Conservation (phyloP, 805 yeast genomes). For the Ogataea salicorniae region DNA sequence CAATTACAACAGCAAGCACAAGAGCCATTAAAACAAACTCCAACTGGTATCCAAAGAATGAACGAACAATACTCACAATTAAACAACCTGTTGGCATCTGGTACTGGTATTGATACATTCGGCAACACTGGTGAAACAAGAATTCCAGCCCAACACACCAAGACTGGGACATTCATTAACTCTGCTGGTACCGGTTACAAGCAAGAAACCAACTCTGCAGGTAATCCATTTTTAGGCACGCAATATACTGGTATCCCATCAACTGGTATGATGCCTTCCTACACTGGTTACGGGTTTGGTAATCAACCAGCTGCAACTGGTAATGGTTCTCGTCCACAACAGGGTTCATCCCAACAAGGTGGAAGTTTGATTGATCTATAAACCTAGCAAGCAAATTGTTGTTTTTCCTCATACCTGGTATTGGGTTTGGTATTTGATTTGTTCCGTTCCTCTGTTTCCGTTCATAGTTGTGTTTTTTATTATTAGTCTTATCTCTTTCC, state of each 20-base stretch:
- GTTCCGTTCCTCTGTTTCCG: not conserved
- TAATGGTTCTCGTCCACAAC: constrained; percentile 11
- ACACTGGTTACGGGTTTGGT: constrained; percentile 94
- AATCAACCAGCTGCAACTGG: constrained; percentile 41
- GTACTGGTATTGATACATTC: constrained; percentile 90
- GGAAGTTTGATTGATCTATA: constrained; percentile 31
- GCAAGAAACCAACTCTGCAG: constrained; percentile 41
- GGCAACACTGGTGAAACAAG: constrained; percentile 82
- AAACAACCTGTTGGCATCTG: constrained; percentile 73
- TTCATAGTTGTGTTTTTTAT: too few species aligned
- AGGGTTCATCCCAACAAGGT: constrained; percentile 21
- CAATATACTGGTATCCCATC: constrained; percentile 74
- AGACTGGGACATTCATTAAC: constrained; percentile 72
- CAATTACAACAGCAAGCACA: constrained; percentile 11
- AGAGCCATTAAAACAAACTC: constrained; percentile 39
- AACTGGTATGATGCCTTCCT: constrained; percentile 64
- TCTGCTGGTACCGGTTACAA: constrained; percentile 83
- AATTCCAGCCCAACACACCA: constrained; percentile 90
- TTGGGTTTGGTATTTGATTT: not conserved
- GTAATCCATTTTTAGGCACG: constrained; percentile 58
- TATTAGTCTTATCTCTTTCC: too few species aligned
- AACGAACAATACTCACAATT: constrained; percentile 63
- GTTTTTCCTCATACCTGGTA: not conserved
- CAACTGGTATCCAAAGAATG: constrained; percentile 51
- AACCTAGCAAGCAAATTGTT: not conserved